Evolutionary conservation across 495 filamentous ascomycete genomes (phyloP), one percentile per base, ranked within the genome.

Genomic region (Penicillium bialowiezense): DNA sequence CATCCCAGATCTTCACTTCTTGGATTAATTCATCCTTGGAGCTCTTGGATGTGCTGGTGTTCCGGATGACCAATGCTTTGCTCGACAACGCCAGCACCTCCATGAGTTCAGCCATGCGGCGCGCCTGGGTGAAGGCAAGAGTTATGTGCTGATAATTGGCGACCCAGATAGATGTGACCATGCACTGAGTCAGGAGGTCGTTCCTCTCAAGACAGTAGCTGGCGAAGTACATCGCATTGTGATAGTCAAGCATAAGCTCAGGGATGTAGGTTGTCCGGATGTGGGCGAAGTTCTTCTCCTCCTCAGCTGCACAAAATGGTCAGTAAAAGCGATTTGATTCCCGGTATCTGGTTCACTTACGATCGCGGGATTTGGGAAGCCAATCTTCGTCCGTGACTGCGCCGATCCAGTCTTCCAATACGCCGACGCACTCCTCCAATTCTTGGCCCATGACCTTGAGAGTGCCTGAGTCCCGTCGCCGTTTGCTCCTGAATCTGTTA

Each of bases 211-310:
- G 68, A 32, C 75, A 70, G 20, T 77, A 77, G 3, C 86, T 86
- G 10, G 81, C 81, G 60, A 82, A 84, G 59, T 91, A 83, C 38
- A 95, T 67, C 15, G 84, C 80, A 56, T 75, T 84, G 64, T 86
- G 80, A 63, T 90, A 95, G n/a, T 85, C 86, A 32, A 96, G 75
- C 44, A 95, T 67, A 8, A 87, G 73, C 68, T 93, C 89, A 17
- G 91, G 91, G 24, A 97, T 71, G 66, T 91, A 95, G 4, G 79
- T 79, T 20, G 76, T 75, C 48, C 88, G 82, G 45, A 96, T 82
- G 15, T 77, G 38, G 50, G 69, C 65, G 15, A 71, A 61, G 26
- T 77, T 71, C 23, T 55, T 51, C 33, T 71, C 66, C 56, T 77
- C 74, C 1, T 63, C 54, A 37, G 62, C 74, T 78, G 43, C 42